phyloP scores from a whole-genome alignment of 352 stramenopile species.

The Phytophthora sojae region DNA sequence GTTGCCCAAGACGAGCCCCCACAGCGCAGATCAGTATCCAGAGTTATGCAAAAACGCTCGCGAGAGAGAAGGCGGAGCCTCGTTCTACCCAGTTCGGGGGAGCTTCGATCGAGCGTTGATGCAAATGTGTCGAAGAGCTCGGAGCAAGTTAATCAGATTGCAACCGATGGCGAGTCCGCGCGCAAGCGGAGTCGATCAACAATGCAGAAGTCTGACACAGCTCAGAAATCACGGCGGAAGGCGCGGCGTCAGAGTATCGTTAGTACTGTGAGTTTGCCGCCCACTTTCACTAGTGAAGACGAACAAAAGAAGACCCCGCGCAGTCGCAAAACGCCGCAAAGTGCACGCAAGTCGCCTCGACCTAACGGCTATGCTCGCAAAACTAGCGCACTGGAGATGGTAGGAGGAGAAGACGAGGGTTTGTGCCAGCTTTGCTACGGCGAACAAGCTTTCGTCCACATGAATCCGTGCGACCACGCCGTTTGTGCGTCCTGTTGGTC shows the following conservation, averaged over 20 bases:
- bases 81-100: slow-evolving; percentile 27
- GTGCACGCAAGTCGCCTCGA: slow-evolving; percentile 15
- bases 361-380: slow-evolving; percentile 23
- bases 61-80: slow-evolving; percentile 45
- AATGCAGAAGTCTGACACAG: slow-evolving; percentile 8
- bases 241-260: slow-evolving; percentile 54
- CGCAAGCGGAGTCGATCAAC: slow-evolving; percentile 20
- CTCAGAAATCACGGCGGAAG: slow-evolving; percentile 30
- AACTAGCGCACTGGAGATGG: slow-evolving; percentile 39
- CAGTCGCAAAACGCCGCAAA: slow-evolving; percentile 19
- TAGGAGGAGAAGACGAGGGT: slow-evolving; percentile 28
- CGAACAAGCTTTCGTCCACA: slow-evolving; percentile 50
- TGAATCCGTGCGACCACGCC: slow-evolving; percentile 62
- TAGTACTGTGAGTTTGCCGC: slow-evolving; percentile 27
- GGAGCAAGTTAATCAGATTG: slow-evolving; percentile 5
- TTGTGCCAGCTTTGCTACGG: slow-evolving; percentile 61
- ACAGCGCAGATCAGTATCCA: not conserved
- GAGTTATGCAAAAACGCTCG: slow-evolving; percentile 28
- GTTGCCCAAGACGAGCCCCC: not conserved
- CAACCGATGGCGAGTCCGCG: not conserved
- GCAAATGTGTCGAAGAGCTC: slow-evolving; percentile 2
- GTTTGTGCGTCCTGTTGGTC: slow-evolving; percentile 63
- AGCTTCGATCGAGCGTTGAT: slow-evolving; percentile 25
- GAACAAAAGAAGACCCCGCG: slow-evolving; percentile 4
- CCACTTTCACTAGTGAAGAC: not conserved